phyloP scores from a whole-genome alignment of 805 yeast genomes.

The Saccharomyces cerevisiae region DNA sequence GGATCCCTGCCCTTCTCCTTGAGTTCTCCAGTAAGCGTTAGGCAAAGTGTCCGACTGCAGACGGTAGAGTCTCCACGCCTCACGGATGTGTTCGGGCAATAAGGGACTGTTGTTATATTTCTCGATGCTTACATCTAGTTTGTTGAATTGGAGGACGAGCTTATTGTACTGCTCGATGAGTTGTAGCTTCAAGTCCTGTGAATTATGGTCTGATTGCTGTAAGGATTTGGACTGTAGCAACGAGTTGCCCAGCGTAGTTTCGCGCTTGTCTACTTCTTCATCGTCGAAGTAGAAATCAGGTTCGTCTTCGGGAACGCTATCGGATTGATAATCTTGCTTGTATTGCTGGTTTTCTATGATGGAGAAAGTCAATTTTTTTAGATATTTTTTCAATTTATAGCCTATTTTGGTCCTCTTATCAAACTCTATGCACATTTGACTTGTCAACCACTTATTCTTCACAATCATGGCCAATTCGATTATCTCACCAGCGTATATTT shows the following conservation, averaged over 20 bases:
- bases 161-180: constrained; percentile 28
- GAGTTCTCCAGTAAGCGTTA: constrained; percentile 57
- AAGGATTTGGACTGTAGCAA: constrained; percentile 11
- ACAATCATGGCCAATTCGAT: constrained; percentile 73
- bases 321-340: constrained; percentile 10
- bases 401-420: constrained; percentile 36
- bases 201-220: constrained; percentile 14
- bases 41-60: constrained; percentile 59
- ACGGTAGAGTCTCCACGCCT: constrained; percentile 76
- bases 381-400: constrained; percentile 28
- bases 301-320: constrained; percentile 24
- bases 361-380: constrained; percentile 30
- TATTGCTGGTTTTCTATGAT: constrained; percentile 1
- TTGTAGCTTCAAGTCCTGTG: constrained; percentile 19
- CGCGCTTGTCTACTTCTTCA: constrained; percentile 20
- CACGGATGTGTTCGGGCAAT: constrained; percentile 75
- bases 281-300: constrained; percentile 27
- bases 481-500: constrained; percentile 83
- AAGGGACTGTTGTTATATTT: constrained; percentile 47
- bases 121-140: constrained; percentile 27
- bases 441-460: constrained; percentile 46
- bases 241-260: constrained; percentile 16
- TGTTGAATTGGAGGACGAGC: constrained; percentile 24
- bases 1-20: constrained; percentile 61
- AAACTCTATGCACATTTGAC: constrained; percentile 33